Base-by-base conservation (phyloP, 805 yeast species). In the Nakazawaea laoshanensis region DNA sequence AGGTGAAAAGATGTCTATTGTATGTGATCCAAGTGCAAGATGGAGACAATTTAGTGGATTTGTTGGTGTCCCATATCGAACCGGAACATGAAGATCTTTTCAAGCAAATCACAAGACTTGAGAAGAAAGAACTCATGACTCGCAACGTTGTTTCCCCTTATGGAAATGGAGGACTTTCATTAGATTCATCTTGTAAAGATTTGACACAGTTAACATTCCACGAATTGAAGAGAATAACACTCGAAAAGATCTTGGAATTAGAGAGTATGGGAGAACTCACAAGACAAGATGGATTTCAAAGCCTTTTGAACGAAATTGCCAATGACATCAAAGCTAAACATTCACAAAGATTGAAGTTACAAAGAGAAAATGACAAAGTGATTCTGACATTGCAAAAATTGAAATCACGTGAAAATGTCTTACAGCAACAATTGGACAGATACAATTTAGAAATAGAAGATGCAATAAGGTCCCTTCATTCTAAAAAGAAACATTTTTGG, bases 21-120 rank as follows among this genome's bases (percentile, higher is more conserved):
- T 86, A 86, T 48, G 74, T 89, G 47, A 74, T 88, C 41, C 76
- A 87, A 42, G 83, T 92, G 5, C 96, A 92, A 59, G 70, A 72
- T 10, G 77, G 77, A 17, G 61, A 69, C 2, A 77, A 75, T 41
- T 63, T 89, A 29, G 67, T 79, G 35, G 89, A 82, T 32, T 56
- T 85, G 34, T 53, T 86, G 32, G 65, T 82, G 7, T 70, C 77
- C 4, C 81, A 80, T 3, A 84, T 83, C 19, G 61, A 65, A 23
- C 71, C 77, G 0, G 65, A 62, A 12, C 89, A 89, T 50, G 98
- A 92, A 50, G 54, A 61, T 5, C 63, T 55, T 32, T 87, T 81
- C 54, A 60, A 61, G 34, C 61, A 65, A 11, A 64, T 87, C 8
- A 59, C 84, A 4, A 50, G 53, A 7, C 53, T 55, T 14, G 87